phyloP scores from a whole-genome alignment of 129 eudicot species.

The Lactuca sativa region DNA sequence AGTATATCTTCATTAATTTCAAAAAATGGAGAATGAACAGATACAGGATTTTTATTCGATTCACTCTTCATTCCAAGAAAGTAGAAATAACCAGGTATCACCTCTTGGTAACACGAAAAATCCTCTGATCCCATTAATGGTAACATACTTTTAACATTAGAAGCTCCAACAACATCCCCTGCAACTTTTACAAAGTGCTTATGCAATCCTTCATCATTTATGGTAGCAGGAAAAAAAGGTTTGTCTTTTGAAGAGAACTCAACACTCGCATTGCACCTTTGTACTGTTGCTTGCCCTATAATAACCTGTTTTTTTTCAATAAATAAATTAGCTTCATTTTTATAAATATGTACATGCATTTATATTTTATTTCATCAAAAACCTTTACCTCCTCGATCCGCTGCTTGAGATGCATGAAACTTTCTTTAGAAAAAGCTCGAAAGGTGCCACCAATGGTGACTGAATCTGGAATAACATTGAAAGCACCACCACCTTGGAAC shows the following conservation, averaged over 20 bases:
- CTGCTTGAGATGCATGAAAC: conserved; percentile 70
- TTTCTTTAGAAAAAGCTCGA: conserved; percentile 73
- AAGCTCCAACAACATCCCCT: conserved; percentile 53
- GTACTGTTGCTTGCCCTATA: conserved; percentile 80
- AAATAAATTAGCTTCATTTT: conserved; percentile 15
- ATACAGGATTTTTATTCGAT: conserved; percentile 39
- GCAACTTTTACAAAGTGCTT: conserved; percentile 56
- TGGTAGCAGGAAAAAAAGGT: conserved; percentile 65
- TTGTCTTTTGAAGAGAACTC: conserved; percentile 53
- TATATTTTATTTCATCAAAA: too few species aligned
- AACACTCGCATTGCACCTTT: conserved; percentile 90
- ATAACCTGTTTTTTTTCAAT: conserved; percentile 58
- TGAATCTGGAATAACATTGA: conserved; percentile 96
- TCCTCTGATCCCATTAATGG: conserved; percentile 94
- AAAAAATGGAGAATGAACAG: conserved; percentile 69
- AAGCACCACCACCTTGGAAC: conserved; percentile 94
- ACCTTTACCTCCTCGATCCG: conserved; percentile 82
- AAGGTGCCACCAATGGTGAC: conserved; percentile 94
- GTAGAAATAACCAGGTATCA: conserved; percentile 78
- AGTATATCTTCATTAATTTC: conserved; percentile 65
- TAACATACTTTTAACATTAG: conserved; percentile 56
- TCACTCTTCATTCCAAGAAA: conserved; percentile 76
- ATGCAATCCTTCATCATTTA: conserved; percentile 66
- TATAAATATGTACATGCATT: background rate
- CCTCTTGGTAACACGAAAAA: conserved; percentile 82